A percentile compares a stretch with the other conserved stretches of the same genome.
Evolutionary conservation across 164 flowering plant genomes (phyloP).

Genomic region (Saururus chinensis): DNA sequence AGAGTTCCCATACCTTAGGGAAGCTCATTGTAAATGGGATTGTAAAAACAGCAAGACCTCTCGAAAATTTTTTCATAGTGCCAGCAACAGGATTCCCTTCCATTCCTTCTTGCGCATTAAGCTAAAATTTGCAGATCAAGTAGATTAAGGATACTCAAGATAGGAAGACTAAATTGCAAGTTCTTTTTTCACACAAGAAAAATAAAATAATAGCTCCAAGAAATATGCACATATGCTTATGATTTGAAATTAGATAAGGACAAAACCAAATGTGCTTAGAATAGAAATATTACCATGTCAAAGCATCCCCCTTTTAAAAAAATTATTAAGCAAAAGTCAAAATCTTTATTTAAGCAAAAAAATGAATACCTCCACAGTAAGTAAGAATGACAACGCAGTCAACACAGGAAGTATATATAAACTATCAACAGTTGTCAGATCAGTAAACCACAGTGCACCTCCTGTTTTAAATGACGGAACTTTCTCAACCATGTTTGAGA

Average conservation of each 20-base stretch:
- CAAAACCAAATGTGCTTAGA: no score
- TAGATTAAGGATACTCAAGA: background rate
- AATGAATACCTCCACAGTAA: constrained; percentile 67
- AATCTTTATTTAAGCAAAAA: background rate
- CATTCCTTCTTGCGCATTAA: constrained; percentile 85
- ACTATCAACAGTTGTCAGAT: constrained; percentile 75
- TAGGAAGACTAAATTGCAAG: no score
- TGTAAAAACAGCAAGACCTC: constrained; percentile 57
- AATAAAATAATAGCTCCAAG: no score
- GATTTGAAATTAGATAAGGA: no score
- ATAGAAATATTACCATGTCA: no score
- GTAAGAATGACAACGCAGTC: constrained; percentile 55
- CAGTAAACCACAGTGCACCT: constrained; percentile 78
- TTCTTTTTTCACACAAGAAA: no score
- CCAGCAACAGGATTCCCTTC: constrained; percentile 83
- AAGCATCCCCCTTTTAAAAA: background rate
- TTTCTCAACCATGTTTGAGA: constrained; percentile 73
- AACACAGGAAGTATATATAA: constrained; percentile 64
- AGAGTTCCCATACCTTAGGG: constrained; percentile 43
- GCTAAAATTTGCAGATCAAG: constrained; percentile 16
- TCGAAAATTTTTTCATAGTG: constrained; percentile 64
- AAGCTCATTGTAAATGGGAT: constrained; percentile 71
- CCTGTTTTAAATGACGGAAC: constrained; percentile 82
- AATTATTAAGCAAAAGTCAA: background rate
- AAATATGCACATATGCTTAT: no score